Conservation (phyloP, 225 moss, liverwort and hornwort genomes). For the Pseudoscleropodium purum region DNA sequence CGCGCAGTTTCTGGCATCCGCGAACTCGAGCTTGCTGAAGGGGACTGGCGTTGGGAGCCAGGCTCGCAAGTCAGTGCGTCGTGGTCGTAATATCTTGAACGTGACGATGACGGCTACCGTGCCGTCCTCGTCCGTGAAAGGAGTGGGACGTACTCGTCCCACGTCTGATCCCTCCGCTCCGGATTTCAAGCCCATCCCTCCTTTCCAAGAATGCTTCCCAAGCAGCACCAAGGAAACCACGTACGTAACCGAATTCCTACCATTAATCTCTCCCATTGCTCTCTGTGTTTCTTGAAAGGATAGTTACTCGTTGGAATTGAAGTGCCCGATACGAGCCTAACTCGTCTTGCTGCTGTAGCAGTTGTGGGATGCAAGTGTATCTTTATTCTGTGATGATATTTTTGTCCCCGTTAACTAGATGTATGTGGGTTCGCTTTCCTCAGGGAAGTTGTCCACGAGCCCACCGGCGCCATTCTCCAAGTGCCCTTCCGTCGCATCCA, state of each 20-base stretch:
- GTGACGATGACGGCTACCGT: constrained; percentile 41
- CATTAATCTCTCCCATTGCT: background rate
- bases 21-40: constrained; percentile 12
- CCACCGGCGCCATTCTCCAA: constrained; percentile 39
- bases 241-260: constrained; percentile 5
- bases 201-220: constrained; percentile 87
- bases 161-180: constrained; percentile 71
- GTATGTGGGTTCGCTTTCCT: background rate
- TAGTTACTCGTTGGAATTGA: background rate
- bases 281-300: background rate
- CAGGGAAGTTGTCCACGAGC: constrained; percentile 71
- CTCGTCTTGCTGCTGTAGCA: background rate
- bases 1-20: constrained; percentile 12
- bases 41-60: background rate
- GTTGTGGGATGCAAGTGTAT: background rate
- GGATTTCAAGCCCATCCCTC: constrained; percentile 71
- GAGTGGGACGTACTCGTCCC: constrained; percentile 49
- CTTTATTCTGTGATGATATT: background rate
- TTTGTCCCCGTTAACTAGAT: background rate
- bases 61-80: background rate
- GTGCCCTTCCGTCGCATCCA: constrained; percentile 91
- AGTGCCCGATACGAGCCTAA: background rate
- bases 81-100: background rate
- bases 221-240: constrained; percentile 68
- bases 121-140: constrained; percentile 40